These are phyloP conservation scores for Penicillium bialowiezense DNA, from an alignment of 495 filamentous ascomycete species.

Conservation along the genomic window DNA sequence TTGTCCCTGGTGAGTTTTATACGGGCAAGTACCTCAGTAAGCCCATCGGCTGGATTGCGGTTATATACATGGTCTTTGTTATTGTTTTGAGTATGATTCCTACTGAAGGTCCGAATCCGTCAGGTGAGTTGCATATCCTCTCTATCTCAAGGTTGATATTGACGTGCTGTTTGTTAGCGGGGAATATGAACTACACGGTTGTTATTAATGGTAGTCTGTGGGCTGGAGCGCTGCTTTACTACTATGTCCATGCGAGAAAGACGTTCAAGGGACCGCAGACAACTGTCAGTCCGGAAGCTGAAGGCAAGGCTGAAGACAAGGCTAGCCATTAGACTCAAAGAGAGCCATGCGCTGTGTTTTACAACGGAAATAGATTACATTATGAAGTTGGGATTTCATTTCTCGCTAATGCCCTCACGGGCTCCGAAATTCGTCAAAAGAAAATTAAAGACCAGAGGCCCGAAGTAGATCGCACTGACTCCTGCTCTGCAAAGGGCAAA, in stretches of 20 bases:
- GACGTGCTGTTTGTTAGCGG: slow-evolving; percentile 19
- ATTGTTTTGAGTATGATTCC: slow-evolving; percentile 55
- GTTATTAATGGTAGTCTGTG: slow-evolving; percentile 62
- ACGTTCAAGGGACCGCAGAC: slow-evolving; percentile 73
- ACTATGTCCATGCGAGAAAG: slow-evolving; percentile 61
- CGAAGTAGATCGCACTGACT: background rate
- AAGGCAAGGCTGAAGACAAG: slow-evolving; percentile 11
- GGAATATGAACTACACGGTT: slow-evolving; percentile 62
- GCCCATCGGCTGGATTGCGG: slow-evolving; percentile 52
- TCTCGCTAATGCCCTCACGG: background rate
- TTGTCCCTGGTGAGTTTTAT: slow-evolving; percentile 63
- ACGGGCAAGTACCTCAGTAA: slow-evolving; percentile 49
- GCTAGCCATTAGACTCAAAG: background rate
- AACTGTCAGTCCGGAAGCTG: slow-evolving; percentile 45
- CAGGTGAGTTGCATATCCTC: slow-evolving; percentile 16
- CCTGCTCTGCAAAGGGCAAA: background rate
- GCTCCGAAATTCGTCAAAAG: background rate
- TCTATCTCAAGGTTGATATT: no score
- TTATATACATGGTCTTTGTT: slow-evolving; percentile 51
- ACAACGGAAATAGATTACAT: background rate
- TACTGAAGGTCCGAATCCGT: slow-evolving; percentile 48
- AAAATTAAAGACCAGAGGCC: no score
- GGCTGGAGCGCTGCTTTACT: slow-evolving; percentile 59
- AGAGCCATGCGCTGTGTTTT: no score
- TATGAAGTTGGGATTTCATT: background rate